These are phyloP conservation scores for Aspergillus sclerotialis DNA, from an alignment of 2,329 filamentous ascomycete genomes.

Conservation along the genomic window DNA sequence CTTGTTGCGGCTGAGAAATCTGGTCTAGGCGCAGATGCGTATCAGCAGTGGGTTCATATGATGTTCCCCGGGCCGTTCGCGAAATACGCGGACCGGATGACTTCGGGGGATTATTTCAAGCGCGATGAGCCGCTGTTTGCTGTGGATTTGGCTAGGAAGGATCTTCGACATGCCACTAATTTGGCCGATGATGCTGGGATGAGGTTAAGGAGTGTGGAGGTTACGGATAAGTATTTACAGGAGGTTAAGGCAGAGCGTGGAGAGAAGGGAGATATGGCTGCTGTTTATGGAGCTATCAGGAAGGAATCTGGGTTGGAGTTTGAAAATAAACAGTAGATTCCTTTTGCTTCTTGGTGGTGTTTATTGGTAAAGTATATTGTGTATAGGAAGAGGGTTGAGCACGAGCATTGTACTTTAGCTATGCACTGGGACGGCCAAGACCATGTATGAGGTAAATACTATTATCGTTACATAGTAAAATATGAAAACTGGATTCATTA, in stretches of 20 bases:
- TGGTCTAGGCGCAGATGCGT: conserved; percentile 62
- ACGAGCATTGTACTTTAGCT: no score
- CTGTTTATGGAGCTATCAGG: conserved; percentile 73
- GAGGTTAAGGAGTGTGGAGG: conserved; percentile 57
- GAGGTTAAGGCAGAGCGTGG: conserved; percentile 64
- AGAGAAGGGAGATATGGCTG: conserved; percentile 68
- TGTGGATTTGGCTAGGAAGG: conserved; percentile 76
- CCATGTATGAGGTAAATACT: no score
- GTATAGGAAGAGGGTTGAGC: no score
- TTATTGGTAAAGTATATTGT: no score
- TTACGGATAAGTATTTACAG: conserved; percentile 62
- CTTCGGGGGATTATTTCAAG: conserved; percentile 67
- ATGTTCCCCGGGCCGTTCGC: conserved; percentile 72
- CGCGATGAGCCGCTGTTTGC: conserved; percentile 73
- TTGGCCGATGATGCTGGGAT: conserved; percentile 59
- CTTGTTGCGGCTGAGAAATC: conserved; percentile 73
- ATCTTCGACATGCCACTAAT: conserved; percentile 64
- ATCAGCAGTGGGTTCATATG: conserved; percentile 64
- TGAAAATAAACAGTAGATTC: conserved; percentile 48
- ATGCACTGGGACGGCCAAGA: no score
- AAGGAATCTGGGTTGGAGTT: conserved; percentile 67
- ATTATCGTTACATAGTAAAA: no score
- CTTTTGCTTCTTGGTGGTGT: background rate
- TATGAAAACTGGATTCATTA: no score
- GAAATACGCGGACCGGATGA: conserved; percentile 69